Evolutionary conservation across 1,139 yeast species (phyloP).

Genomic region (Hyphopichia buzzinii): DNA sequence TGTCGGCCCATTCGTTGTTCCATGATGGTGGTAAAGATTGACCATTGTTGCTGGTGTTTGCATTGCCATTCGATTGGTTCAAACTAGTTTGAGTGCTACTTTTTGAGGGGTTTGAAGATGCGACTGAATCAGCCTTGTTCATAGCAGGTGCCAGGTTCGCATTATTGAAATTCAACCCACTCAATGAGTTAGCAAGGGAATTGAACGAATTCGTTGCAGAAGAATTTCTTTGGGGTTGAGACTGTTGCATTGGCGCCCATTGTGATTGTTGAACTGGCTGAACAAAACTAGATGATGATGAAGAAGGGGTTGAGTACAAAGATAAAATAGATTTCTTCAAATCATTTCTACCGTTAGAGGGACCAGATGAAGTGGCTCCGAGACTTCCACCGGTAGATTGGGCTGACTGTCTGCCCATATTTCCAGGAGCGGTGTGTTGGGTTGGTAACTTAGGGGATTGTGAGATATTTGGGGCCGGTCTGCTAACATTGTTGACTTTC

Average conservation of each 20-base stretch:
- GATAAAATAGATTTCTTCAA: conserved; percentile 88
- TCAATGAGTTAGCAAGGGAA: conserved; percentile 31
- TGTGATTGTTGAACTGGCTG: conserved; percentile 18
- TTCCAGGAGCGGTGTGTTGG: conserved; percentile 20
- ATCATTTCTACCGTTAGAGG: conserved; percentile 47
- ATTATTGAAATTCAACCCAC: conserved; percentile 32
- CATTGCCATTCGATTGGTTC: too few species aligned
- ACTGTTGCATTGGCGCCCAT: conserved; percentile 9
- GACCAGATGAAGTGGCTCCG: conserved; percentile 4
- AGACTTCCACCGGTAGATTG: conserved; percentile 33
- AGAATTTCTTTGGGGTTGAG: conserved; percentile 7
- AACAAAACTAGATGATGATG: conserved; percentile 34
- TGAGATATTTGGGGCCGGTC: conserved; percentile 1
- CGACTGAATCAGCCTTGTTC: too few species aligned
- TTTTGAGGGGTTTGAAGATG: too few species aligned
- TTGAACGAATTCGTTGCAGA: conserved; percentile 12
- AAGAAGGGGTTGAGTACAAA: conserved; percentile 71
- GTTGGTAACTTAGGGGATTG: conserved; percentile 8
- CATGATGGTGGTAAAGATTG: conserved; percentile 15
- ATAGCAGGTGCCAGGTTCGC: too few species aligned
- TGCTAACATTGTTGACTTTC: conserved; percentile 2
- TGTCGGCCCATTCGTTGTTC: conserved; percentile 41
- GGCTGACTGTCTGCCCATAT: conserved; percentile 20
- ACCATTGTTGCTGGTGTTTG: conserved; percentile 5
- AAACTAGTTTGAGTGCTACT: too few species aligned